Evolutionary conservation across 345 rosid species (phyloP).

Genomic region (Rhodomyrtus tomentosa): DNA sequence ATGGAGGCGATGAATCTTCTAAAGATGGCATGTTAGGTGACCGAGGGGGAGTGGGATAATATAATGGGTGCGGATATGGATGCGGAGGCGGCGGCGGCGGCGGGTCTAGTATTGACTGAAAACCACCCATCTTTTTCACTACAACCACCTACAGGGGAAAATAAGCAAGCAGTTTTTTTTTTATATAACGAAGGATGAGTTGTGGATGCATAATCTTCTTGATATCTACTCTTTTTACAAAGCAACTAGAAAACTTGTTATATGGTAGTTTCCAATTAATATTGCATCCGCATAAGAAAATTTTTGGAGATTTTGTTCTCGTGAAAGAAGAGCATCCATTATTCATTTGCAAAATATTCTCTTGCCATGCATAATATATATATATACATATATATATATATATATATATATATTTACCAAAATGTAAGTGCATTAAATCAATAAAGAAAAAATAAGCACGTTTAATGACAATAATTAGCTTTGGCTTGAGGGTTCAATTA

Average conservation of each 20-base stretch:
- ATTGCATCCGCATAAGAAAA: not conserved
- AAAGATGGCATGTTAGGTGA: not conserved
- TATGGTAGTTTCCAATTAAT: not conserved
- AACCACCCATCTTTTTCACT: not conserved
- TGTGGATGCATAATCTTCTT: not conserved
- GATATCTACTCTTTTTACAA: not conserved
- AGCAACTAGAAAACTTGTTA: not conserved
- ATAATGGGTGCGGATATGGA: no score
- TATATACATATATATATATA: not conserved
- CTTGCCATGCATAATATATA: not conserved
- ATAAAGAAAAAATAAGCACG: no score
- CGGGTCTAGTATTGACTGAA: not conserved
- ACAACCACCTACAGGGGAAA: not conserved
- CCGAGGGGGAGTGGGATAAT: no score
- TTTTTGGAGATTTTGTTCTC: not conserved
- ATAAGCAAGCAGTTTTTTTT: not conserved
- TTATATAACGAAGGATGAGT: not conserved
- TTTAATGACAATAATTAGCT: no score
- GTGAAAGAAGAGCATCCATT: not conserved
- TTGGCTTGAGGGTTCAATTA: no score
- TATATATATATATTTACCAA: not conserved
- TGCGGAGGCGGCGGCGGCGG: no score
- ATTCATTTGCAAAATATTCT: not conserved
- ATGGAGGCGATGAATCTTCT: not conserved
- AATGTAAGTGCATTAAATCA: not conserved